Evolutionary conservation across 352 stramenopile species (phyloP), one percentile per base, ranked within the genome.

Genomic region (Thraustochytrium sp.): DNA sequence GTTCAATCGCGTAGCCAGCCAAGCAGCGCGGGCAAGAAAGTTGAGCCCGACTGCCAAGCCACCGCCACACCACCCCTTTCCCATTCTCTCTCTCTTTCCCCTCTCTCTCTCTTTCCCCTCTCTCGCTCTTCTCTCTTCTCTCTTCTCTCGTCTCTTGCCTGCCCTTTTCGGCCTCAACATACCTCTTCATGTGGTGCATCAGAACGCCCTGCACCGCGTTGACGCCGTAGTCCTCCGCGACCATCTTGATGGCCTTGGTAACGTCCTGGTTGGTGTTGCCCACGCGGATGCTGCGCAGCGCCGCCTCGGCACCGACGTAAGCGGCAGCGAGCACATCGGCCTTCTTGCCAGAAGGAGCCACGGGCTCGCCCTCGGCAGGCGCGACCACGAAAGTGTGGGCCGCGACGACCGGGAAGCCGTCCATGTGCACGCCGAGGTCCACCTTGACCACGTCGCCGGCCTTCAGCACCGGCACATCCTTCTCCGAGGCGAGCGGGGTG

Each of bases 341-440:
- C 11, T 44, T 54, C 21, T 29, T 29, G 3, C 75, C 75, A 13
- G 23, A 13, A 55, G 36, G 29, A 9, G 59, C 59, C 4, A 11
- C 16, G 18, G 61, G 37, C 8, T 29, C 48, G 23, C 29, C 31
- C 51, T 95, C 90, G 44, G 86, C 86, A 11, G 90, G 89, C 2
- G 90, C 90, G n/a, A 99, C 95, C 36, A 99, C 92, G 29, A 93
- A 88, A 54, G 97, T 99, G 90, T 99, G 97, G 9, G 96, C 97
- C 16, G 96, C 95, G 8, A 99, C 94, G 26, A 97, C 96, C 85
- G 99, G 98, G 92, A 98, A 99, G 78, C 97, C 97, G 87, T 99
- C 97, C 86, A 99, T 97, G 91, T 99, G 97, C 88, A 95, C 98
- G 72, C 97, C 97, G 54, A 99, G 87, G 90, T 99, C 97, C 84